phyloP scores from a whole-genome alignment of 1,284 basidiomycete genomes.

The Taiwanofungus camphoratus region DNA sequence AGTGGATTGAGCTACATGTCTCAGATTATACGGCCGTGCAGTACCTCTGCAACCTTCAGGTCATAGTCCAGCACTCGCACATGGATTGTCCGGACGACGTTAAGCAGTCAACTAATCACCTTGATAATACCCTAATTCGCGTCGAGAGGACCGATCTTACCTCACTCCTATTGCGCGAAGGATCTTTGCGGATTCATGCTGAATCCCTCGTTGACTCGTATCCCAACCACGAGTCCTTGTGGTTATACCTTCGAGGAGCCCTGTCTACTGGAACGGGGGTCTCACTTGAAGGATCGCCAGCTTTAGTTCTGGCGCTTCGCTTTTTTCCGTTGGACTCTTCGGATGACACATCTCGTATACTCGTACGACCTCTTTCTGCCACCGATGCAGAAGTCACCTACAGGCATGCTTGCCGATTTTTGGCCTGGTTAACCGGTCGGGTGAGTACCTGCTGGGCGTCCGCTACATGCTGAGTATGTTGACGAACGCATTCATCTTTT shows the following conservation, averaged over 20 bases:
- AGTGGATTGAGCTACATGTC: constrained; percentile 56
- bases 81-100: too few relatives aligned
- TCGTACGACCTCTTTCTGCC: background rate
- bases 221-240: constrained; percentile 53
- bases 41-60: constrained; percentile 32
- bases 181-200: constrained; percentile 32
- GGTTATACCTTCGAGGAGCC: constrained; percentile 47
- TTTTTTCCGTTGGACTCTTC: too few relatives aligned
- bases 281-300: background rate
- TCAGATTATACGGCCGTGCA: constrained; percentile 62
- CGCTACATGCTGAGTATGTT: too few relatives aligned
- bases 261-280: background rate
- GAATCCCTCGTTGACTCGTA: constrained; percentile 40
- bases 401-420: background rate
- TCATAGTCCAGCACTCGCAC: too few relatives aligned
- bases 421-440: background rate
- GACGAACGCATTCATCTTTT: too few relatives aligned
- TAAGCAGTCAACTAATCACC: too few relatives aligned
- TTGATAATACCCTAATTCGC: too few relatives aligned
- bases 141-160: too few relatives aligned
- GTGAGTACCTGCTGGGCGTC: too few relatives aligned
- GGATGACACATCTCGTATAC: too few relatives aligned
- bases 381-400: background rate
- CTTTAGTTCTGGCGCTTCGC: too few relatives aligned
- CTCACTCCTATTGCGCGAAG: too few relatives aligned